Evolutionary conservation across 805 yeast genomes (phyloP).

Genomic region (Torulaspora microellipsoides): DNA sequence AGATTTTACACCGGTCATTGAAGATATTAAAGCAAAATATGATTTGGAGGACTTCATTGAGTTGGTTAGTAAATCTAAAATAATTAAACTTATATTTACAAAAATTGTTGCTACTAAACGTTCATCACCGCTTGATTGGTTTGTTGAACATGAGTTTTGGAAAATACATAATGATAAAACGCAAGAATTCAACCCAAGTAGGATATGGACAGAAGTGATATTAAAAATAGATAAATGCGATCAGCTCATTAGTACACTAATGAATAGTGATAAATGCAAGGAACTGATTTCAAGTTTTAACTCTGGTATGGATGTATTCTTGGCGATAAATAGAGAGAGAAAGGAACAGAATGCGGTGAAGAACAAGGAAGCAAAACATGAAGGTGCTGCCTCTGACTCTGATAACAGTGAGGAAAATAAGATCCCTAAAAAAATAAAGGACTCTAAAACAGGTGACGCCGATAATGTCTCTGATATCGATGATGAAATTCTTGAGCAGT

Average conservation of each 20-base stretch:
- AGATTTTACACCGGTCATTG: slow-evolving; percentile 10
- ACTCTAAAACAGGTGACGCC: slow-evolving; percentile 15
- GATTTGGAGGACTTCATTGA: slow-evolving; percentile 21
- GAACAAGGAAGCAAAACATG: slow-evolving; percentile 1
- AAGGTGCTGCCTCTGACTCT: slow-evolving; percentile 15
- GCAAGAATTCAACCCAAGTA: slow-evolving; percentile 42
- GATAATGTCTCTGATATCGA: slow-evolving; percentile 17
- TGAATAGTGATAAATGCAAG: slow-evolving; percentile 45
- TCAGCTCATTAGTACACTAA: slow-evolving; percentile 38
- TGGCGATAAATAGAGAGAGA: slow-evolving; percentile 31
- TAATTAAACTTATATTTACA: slow-evolving; percentile 22
- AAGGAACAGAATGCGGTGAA: slow-evolving; percentile 9
- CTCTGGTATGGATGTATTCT: slow-evolving; percentile 36
- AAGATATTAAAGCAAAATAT: slow-evolving; percentile 5
- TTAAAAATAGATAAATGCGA: slow-evolving; percentile 23
- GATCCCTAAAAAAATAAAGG: slow-evolving; percentile 26
- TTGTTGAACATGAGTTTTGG: slow-evolving; percentile 23
- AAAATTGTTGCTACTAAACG: slow-evolving; percentile 19
- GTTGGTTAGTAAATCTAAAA: slow-evolving; percentile 24
- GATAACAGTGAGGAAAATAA: slow-evolving; percentile 21
- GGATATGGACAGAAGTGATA: slow-evolving; percentile 38
- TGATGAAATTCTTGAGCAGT: slow-evolving; percentile 31
- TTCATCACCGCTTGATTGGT: slow-evolving; percentile 25
- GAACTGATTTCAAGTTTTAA: slow-evolving; percentile 41
- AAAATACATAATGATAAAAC: slow-evolving; percentile 31